Base-by-base conservation (phyloP, 2,329 filamentous ascomycete species). In the Diplodia mutila region DNA sequence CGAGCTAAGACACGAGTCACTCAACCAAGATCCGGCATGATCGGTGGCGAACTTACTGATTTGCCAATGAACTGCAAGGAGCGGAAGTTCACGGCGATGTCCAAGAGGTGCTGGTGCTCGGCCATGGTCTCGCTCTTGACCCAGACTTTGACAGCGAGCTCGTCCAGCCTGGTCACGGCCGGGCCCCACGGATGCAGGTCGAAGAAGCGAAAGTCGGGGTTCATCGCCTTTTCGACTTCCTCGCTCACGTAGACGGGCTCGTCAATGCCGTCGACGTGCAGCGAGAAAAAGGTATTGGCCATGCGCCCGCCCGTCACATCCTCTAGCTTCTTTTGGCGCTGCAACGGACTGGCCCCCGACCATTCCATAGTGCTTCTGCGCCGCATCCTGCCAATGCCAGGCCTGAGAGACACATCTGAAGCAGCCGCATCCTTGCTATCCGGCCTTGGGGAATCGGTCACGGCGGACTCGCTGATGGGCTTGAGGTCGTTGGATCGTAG, bases 171-270 rank as follows among this genome's bases (percentile, higher is more conserved):
- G 9, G 91, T 90, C 25, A 93, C 83, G 2, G 80, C 76, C 0
- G 91, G 86, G 0, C 86, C 87, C 70, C 85, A 88, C 6, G 84
- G 80, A 27, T 86, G 85, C 6, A 97, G 85, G 69, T 96, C 90
- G 76, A 97, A 96, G 76, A 91, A 90, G 52, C 88, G 88, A 77
- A 97, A 98, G 73, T 91, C 93, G 70, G 95, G 95, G 77, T 97
- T 97, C 78, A 93, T 93, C n/a, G 91, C 89, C 74, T 89, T 88
- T 72, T 91, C 86, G 32, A 89, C 86, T 25, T 91, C 84, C 80
- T 98, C 94, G 75, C 93, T 97, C 73, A 97, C 87, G 77, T 97
- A 97, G n/a, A 97, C 81, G 0, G 94, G 93, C 18, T 92, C 89
- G 27, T 57, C 39, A 59, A 25, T 32, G 64, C 34, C n/a, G 42